These are phyloP conservation scores for Saccharomycopsis crataegensis DNA, from an alignment of 1,139 yeast genomes.

Conservation along the genomic window DNA sequence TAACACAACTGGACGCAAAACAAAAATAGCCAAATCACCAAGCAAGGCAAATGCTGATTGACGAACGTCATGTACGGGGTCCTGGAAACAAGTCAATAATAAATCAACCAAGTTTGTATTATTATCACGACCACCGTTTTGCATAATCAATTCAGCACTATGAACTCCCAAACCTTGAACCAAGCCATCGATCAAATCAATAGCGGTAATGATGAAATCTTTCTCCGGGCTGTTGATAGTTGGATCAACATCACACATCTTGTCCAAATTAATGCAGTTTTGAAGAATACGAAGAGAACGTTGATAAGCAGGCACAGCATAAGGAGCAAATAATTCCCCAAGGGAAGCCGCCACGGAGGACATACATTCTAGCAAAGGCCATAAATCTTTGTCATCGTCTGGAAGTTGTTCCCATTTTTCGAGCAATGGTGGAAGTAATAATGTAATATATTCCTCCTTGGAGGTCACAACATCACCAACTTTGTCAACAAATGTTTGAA, in stretches of 20 bases:
- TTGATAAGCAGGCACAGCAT: conserved; percentile 82
- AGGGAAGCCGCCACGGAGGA: conserved; percentile 84
- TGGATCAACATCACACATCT: conserved; percentile 60
- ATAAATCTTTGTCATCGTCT: conserved; percentile 76
- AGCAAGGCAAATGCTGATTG: conserved; percentile 86
- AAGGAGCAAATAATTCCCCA: conserved; percentile 80
- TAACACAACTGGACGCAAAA: conserved; percentile 45
- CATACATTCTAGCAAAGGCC: conserved; percentile 91
- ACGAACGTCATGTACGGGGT: conserved; percentile 75
- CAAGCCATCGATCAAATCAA: conserved; percentile 86
- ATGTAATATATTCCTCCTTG: conserved; percentile 48
- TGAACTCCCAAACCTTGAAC: conserved; percentile 78
- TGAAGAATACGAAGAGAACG: conserved; percentile 67
- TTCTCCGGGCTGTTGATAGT: conserved; percentile 74
- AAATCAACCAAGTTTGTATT: conserved; percentile 51
- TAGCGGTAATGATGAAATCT: conserved; percentile 81
- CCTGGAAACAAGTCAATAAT: conserved; percentile 65
- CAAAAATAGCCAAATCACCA: conserved; percentile 75
- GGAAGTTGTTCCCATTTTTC: conserved; percentile 66
- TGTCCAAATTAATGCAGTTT: conserved; percentile 61
- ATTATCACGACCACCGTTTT: conserved; percentile 22
- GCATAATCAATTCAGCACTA: conserved; percentile 49
- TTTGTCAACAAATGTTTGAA: conserved; percentile 84
- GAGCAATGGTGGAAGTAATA: conserved; percentile 73
- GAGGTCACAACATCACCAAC: conserved; percentile 52